These are phyloP conservation scores for Trichophyton rubrum DNA, from an alignment of 2,329 filamentous ascomycete species.

Conservation along the genomic window DNA sequence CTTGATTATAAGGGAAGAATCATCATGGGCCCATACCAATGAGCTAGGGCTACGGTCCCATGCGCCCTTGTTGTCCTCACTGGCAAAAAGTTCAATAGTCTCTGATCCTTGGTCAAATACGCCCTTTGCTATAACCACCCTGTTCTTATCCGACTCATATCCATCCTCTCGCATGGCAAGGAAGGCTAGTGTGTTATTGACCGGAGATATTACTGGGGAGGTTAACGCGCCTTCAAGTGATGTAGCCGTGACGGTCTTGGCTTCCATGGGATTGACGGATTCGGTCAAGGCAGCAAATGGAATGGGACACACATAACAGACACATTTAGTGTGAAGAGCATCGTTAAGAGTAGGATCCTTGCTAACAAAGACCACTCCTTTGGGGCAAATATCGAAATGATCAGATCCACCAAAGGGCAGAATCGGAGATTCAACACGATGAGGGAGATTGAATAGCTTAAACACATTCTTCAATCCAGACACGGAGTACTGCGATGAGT, in stretches of 20 bases:
- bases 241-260: conserved; percentile 15
- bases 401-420: conserved; percentile 37
- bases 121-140: conserved; percentile 29
- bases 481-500: conserved; percentile 22
- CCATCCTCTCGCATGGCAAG: conserved; percentile 35
- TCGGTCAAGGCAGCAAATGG: conserved; percentile 26
- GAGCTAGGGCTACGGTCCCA: conserved; percentile 33
- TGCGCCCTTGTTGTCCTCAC: conserved; percentile 25
- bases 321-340: conserved; percentile 36
- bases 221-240: conserved; percentile 33
- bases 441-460: conserved; percentile 28
- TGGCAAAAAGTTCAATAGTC: conserved; percentile 27
- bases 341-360: conserved; percentile 36
- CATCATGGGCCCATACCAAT: conserved; percentile 32
- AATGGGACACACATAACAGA: conserved; percentile 35
- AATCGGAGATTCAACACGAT: conserved; percentile 34
- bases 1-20: conserved; percentile 29
- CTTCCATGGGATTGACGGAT: conserved; percentile 24
- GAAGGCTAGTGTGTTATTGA: conserved; percentile 32
- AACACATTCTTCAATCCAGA: conserved; percentile 28
- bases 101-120: conserved; percentile 22
- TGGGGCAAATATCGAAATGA: conserved; percentile 36
- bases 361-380: conserved; percentile 35
- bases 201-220: conserved; percentile 34
- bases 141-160: conserved; percentile 37